Percentiles rank a stretch among this genome's conserved stretches.
These are phyloP conservation scores for Lactarius indigo DNA, from an alignment of 768 basidiomycete genomes.

Conservation along the genomic window DNA sequence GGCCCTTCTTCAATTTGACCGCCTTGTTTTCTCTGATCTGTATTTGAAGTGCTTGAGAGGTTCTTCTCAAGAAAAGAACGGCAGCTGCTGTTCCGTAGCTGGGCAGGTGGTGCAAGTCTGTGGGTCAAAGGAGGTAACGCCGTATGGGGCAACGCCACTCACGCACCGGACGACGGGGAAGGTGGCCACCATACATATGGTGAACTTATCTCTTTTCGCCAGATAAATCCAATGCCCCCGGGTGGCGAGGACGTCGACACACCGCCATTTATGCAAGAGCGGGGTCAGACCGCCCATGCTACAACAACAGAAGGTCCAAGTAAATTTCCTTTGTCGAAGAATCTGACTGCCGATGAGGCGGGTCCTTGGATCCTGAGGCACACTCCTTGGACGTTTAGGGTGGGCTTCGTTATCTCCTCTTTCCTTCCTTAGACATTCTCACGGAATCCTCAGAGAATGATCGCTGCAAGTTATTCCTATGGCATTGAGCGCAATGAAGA, in stretches of 20 bases:
- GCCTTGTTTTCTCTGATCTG: not conserved
- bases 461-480: conserved; percentile 80
- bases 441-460: conserved; percentile 58
- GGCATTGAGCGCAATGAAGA: conserved; percentile 79
- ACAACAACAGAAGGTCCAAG: conserved; percentile 6
- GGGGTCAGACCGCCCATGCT: conserved; percentile 2
- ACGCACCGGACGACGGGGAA: conserved; percentile 75
- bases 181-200: conserved; percentile 65
- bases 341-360: conserved; percentile 78
- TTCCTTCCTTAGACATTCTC: not conserved
- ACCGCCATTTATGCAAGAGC: conserved; percentile 14
- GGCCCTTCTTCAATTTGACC: not conserved
- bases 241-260: conserved; percentile 25
- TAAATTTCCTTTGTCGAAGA: conserved; percentile 34
- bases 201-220: conserved; percentile 77
- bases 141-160: conserved; percentile 74
- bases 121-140: conserved; percentile 90
- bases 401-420: conserved; percentile 30
- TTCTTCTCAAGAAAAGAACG: conserved; percentile 92
- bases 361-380: conserved; percentile 77
- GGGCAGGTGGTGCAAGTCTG: conserved; percentile 92
- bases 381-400: conserved; percentile 80
- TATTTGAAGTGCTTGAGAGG: conserved; percentile 60
- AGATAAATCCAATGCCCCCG: conserved; percentile 13
- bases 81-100: conserved; percentile 85